Conservation (phyloP, 225 moss, liverwort and hornwort species). For the Marchantia polymorpha region DNA sequence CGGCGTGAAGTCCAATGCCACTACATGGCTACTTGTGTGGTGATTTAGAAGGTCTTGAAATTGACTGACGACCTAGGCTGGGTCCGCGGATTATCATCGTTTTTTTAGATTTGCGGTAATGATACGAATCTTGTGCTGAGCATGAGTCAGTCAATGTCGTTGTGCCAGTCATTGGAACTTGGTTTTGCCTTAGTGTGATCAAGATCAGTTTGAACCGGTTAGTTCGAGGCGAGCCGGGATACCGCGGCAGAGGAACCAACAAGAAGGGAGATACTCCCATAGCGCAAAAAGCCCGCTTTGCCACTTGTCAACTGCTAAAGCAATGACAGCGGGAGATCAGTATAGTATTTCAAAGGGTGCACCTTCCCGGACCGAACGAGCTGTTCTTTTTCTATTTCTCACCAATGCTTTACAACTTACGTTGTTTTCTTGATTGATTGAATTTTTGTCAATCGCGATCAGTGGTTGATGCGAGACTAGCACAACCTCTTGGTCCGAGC, state of each 20-base stretch:
- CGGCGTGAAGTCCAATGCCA: too few relatives aligned
- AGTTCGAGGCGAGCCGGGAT: neutral
- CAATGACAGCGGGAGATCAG: constrained; percentile 8
- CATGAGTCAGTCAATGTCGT: too few relatives aligned
- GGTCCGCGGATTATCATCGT: too few relatives aligned
- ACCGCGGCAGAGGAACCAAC: neutral
- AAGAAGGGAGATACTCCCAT: neutral
- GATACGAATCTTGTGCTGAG: too few relatives aligned
- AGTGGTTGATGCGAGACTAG: neutral
- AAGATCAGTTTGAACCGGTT: neutral
- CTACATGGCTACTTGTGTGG: too few relatives aligned
- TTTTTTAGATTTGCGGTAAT: too few relatives aligned
- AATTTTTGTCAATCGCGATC: neutral
- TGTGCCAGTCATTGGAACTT: too few relatives aligned
- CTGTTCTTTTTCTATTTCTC: neutral
- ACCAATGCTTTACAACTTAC: neutral
- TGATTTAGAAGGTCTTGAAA: too few relatives aligned
- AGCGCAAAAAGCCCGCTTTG: neutral
- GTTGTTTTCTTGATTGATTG: neutral
- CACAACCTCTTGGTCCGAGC: neutral
- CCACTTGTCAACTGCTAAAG: constrained; percentile 20
- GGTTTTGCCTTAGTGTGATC: too few relatives aligned
- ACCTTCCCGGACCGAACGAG: constrained; percentile 15
- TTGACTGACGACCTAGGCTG: too few relatives aligned
- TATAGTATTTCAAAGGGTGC: constrained; percentile 21